Evolutionary conservation across 345 rosid genomes (phyloP).

Genomic region (Brassica incana): DNA sequence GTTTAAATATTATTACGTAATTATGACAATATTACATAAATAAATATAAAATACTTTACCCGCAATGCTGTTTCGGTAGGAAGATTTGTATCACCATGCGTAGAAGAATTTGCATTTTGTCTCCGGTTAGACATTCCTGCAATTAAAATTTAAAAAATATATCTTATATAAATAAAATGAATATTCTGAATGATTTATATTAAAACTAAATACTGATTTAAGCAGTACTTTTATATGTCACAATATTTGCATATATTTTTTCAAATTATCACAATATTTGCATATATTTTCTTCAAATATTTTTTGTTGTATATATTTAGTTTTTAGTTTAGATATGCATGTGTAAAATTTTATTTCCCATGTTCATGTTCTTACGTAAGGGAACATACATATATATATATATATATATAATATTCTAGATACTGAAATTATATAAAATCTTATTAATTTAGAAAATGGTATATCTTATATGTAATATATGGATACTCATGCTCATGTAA

Average conservation of each 20-base stretch:
- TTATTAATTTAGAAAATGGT: too few relatives aligned
- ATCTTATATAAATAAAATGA: too few relatives aligned
- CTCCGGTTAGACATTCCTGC: background rate
- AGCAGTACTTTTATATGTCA: background rate
- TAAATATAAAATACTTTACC: background rate
- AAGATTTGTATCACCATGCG: too few relatives aligned
- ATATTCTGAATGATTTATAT: background rate
- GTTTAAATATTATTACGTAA: background rate
- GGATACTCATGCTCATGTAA: too few relatives aligned
- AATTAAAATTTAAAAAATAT: background rate
- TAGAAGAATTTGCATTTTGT: too few relatives aligned
- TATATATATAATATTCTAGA: background rate
- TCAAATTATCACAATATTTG: too few relatives aligned
- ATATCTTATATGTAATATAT: too few relatives aligned
- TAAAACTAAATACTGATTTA: background rate
- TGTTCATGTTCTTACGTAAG: too few relatives aligned
- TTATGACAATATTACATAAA: background rate
- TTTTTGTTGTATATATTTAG: background rate
- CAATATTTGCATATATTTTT: background rate
- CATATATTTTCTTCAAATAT: background rate
- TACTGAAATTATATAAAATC: background rate
- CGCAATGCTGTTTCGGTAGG: too few relatives aligned
- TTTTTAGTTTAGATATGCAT: background rate
- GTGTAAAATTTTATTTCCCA: background rate
- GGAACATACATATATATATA: background rate